Percentiles rank a stretch among this genome's conserved stretches.
Conservation (phyloP, 176 grass and related monocot genomes). For the Oropetium thomaeum region DNA sequence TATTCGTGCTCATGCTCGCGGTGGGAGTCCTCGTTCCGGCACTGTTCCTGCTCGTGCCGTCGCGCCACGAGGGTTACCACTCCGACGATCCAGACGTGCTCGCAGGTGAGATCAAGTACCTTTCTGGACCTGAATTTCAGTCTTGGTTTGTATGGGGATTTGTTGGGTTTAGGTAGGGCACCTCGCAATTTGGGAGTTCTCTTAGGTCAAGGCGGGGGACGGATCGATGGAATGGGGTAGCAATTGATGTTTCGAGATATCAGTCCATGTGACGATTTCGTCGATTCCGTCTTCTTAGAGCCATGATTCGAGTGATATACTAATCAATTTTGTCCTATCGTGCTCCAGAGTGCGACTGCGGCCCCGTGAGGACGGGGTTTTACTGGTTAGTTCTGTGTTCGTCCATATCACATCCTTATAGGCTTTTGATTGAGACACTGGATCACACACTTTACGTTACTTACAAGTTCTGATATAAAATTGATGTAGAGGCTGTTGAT, state of each 20-base stretch:
- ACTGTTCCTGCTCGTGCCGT: constrained; percentile 50
- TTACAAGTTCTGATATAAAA: background rate
- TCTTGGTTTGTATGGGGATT: background rate
- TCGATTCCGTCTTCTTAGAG: background rate
- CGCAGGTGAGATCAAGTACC: constrained; percentile 29
- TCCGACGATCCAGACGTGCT: constrained; percentile 41
- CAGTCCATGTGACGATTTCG: background rate
- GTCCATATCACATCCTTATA: background rate
- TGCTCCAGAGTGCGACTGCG: background rate
- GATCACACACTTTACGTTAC: background rate
- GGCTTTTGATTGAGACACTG: background rate
- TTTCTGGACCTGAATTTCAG: background rate
- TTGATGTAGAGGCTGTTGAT: background rate
- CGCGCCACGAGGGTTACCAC: constrained; percentile 32
- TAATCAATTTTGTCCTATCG: constrained; percentile 16
- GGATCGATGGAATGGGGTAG: constrained; percentile 10
- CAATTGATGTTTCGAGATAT: constrained; percentile 6
- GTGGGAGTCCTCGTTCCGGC: constrained; percentile 49
- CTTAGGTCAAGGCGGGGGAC: background rate
- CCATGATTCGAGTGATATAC: constrained; percentile 8
- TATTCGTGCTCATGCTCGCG: constrained; percentile 45
- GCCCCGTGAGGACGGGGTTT: background rate
- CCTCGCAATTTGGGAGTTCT: background rate
- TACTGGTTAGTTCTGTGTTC: background rate
- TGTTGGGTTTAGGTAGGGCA: constrained; percentile 17